Evolutionary conservation across 192 early-diverging fungal species (phyloP), one percentile per base, ranked within the genome.

Genomic region (Geranomyces variabilis): DNA sequence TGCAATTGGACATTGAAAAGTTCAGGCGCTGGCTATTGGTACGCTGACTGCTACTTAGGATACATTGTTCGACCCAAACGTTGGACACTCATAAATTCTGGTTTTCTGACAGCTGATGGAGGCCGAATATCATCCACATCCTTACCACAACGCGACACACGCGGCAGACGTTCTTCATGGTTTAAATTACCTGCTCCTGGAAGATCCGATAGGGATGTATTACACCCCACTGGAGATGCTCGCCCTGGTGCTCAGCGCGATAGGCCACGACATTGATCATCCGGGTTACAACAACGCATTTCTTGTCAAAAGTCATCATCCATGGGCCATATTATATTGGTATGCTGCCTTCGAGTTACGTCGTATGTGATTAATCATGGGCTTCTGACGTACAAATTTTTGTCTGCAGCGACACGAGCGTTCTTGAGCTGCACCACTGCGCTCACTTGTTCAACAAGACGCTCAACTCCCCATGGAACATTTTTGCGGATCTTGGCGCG

Each of bases 241-340:
- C 22, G 70, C 79, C 13, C 70, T 73, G 22, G 41, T 83, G 12
- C 36, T 86, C 14, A 77, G 75, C 8, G 85, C 85, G 21, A 66
- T 82, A 12, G 78, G 79, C 22, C 85, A 86, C 59, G 85, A 86
- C 62, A 79, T 86, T 34, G 84, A 86, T 69, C 85, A 86, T 73
- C 83, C 85, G 30, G 79, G 79, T 8, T 70, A 67, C 26, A 80
- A 76, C 56, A 81, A 84, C 63, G 69, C 86, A 17, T 84, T 84
- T 66, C 61, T 83, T 10, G 79, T 83, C n/a, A 83, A 83, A 75
- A 69, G 76, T 17, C 78, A 65, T 33, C 68, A 83, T 66, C 76
- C 76, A 3, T 81, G 74, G 70, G 81, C 81, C 3, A 64, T 83
- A 10, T 69, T 83, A 63, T 83, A 83, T 53, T 76, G 73, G 73